phyloP scores from a whole-genome alignment of 352 stramenopile species.

The Globisporangium uncinulatum region DNA sequence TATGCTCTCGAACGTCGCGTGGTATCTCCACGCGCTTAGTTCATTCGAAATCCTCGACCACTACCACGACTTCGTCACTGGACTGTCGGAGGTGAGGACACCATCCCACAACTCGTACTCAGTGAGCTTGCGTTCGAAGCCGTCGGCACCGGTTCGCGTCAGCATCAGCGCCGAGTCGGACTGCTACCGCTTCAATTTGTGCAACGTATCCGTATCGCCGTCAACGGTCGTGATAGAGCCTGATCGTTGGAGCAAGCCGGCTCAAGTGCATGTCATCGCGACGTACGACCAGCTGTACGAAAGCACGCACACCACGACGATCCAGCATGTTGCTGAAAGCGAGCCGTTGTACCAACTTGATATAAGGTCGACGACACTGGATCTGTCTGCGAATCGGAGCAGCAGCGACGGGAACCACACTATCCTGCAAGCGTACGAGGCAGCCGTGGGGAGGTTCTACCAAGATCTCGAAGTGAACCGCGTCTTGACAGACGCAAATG shows the following conservation, averaged over 20 bases:
- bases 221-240: conserved; percentile 30
- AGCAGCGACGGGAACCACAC: not conserved
- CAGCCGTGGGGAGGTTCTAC: conserved; percentile 24
- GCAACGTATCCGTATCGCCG: conserved; percentile 49
- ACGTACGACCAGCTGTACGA: conserved; percentile 64
- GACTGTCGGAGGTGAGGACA: conserved; percentile 12
- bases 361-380: conserved; percentile 17
- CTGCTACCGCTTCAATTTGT: conserved; percentile 76
- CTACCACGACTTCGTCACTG: conserved; percentile 56
- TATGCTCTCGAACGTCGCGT: conserved; percentile 37
- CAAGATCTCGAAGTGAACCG: conserved; percentile 17
- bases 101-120: conserved; percentile 48
- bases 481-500: conserved; percentile 3
- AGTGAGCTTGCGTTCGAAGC: conserved; percentile 37
- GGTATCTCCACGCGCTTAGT: conserved; percentile 39
- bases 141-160: conserved; percentile 39
- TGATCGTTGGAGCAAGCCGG: conserved; percentile 34
- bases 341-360: conserved; percentile 27
- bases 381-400: not conserved
- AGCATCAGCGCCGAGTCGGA: conserved; percentile 35
- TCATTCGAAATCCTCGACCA: conserved; percentile 48
- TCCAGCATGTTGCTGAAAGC: conserved; percentile 28
- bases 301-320: conserved; percentile 21
- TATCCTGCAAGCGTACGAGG: conserved; percentile 11
- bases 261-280: conserved; percentile 37